Percentiles rank a stretch among this genome's conserved stretches.
Conservation (phyloP, 2,329 filamentous ascomycete species). For the Neoscytalidium dimidiatum region DNA sequence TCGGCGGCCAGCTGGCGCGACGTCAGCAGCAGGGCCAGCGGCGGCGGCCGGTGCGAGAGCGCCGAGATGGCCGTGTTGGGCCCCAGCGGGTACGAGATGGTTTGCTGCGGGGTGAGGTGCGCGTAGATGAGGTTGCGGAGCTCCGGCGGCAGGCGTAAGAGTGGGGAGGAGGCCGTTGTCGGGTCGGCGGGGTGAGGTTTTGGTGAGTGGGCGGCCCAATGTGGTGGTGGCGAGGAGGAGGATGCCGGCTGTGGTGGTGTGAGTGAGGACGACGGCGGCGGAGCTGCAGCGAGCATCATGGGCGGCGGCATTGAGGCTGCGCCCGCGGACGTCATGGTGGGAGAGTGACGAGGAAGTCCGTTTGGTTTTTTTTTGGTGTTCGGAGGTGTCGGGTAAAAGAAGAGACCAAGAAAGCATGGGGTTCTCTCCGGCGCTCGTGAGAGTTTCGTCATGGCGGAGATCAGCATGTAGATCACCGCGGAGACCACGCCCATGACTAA, state of each 20-base stretch:
- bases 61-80: conserved; percentile 10
- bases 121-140: conserved; percentile 9
- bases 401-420: neutral
- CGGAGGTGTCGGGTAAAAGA: neutral
- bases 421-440: neutral
- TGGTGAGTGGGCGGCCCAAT: neutral
- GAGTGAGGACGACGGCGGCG: neutral
- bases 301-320: neutral
- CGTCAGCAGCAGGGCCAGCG: conserved; percentile 5
- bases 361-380: neutral
- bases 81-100: conserved; percentile 3
- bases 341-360: neutral
- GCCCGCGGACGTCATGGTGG: neutral
- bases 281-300: neutral
- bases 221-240: neutral
- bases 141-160: conserved; percentile 1
- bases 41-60: conserved; percentile 1
- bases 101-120: neutral
- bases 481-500: too few relatives aligned
- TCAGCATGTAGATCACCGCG: too few relatives aligned
- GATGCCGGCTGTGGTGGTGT: neutral
- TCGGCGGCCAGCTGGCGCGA: neutral
- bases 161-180: neutral
- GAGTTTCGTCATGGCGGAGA: neutral
- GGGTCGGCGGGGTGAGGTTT: neutral